Conservation (phyloP, 306 rosid species). For the Malus asiatica region DNA sequence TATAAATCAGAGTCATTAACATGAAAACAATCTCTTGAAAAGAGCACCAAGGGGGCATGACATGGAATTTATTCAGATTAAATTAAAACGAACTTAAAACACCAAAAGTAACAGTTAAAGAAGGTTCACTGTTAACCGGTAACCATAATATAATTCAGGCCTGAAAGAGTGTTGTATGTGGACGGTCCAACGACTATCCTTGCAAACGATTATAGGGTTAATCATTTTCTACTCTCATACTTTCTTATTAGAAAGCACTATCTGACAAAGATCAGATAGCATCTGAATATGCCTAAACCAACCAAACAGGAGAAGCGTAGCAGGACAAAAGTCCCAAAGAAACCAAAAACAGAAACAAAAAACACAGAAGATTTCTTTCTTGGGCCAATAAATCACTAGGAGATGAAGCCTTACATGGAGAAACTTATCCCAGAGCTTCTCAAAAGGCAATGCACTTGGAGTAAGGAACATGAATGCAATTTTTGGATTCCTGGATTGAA, state of each 20-base stretch:
- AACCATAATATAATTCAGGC: not conserved
- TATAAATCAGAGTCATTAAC: not conserved
- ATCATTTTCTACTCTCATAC: not conserved
- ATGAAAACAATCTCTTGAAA: not conserved
- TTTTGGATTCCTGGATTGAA: constrained; percentile 45
- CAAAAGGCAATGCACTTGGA: constrained; percentile 80
- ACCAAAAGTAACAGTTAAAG: not conserved
- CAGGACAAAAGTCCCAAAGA: not conserved
- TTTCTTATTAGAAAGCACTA: not conserved
- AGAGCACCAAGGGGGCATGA: not conserved
- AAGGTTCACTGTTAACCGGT: not conserved
- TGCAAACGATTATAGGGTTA: not conserved
- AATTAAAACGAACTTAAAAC: not conserved
- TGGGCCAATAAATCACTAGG: not conserved
- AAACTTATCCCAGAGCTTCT: constrained; percentile 91
- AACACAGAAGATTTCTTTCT: not conserved
- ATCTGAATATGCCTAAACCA: not conserved
- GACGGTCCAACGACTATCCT: not conserved
- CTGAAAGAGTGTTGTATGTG: not conserved
- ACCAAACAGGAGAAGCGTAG: not conserved
- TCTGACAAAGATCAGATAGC: not conserved
- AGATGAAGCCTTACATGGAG: constrained; percentile 56
- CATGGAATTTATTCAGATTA: too few species aligned
- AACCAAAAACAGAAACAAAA: not conserved
- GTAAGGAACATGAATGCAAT: constrained; percentile 95